Evolutionary conservation across 345 rosid genomes (phyloP).

Genomic region (Eucalyptus sideroxylon): DNA sequence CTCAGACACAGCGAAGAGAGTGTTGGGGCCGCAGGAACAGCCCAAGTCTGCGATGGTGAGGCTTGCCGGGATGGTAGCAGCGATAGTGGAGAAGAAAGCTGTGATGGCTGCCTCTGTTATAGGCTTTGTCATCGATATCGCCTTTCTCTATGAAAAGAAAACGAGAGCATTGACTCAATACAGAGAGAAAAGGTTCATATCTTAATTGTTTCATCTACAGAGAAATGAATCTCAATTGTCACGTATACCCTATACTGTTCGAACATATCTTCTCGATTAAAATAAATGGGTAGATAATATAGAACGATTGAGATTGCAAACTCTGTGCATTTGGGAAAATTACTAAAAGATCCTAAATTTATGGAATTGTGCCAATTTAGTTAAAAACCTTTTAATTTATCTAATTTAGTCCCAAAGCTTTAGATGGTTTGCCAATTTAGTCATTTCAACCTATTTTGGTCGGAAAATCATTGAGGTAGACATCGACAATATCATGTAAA

Average conservation of each 20-base stretch:
- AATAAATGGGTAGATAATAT: no score
- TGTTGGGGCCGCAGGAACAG: constrained; percentile 10
- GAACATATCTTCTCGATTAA: no score
- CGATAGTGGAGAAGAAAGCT: not conserved
- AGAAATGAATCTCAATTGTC: not conserved
- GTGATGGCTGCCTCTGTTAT: not conserved
- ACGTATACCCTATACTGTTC: not conserved
- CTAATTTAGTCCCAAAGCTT: no score
- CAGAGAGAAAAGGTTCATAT: not conserved
- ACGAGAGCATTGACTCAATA: not conserved
- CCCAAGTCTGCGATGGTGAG: not conserved
- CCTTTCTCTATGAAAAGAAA: not conserved
- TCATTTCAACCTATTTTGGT: no score
- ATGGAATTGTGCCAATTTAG: no score
- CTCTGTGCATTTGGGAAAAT: no score
- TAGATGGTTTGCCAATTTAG: no score
- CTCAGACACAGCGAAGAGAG: not conserved
- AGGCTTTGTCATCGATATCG: not conserved
- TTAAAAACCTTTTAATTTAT: no score
- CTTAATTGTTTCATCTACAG: not conserved
- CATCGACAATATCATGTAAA: no score
- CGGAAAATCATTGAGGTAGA: no score
- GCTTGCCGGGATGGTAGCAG: not conserved
- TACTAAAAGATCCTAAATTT: no score
- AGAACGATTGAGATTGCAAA: no score